phyloP scores from a whole-genome alignment of 129 eudicot genomes.

The Arctium minus region DNA sequence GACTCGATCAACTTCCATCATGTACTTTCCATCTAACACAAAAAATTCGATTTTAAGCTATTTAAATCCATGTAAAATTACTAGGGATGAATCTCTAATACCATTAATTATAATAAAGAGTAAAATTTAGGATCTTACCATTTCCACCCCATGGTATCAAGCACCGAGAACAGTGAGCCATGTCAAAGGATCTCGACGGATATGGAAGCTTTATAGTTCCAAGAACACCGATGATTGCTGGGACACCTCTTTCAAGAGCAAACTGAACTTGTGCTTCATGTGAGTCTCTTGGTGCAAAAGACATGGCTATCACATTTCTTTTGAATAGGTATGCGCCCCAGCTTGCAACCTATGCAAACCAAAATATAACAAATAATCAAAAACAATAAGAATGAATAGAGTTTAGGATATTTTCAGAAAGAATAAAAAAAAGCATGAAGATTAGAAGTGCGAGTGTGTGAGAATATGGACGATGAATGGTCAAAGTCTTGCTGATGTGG shows the following conservation, averaged over 20 bases:
- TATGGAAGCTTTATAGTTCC: constrained; percentile 63
- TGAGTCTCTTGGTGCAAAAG: constrained; percentile 57
- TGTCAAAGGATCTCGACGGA: constrained; percentile 56
- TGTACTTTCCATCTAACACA: constrained; percentile 41
- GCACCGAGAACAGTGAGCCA: constrained; percentile 66
- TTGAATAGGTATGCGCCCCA: constrained; percentile 54
- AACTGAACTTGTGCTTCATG: constrained; percentile 59
- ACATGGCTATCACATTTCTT: constrained; percentile 54
- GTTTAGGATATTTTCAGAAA: too few relatives aligned
- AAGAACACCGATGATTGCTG: constrained; percentile 60
- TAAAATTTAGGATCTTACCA: constrained; percentile 28
- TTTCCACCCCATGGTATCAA: constrained; percentile 61
- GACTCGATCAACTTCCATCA: constrained; percentile 65
- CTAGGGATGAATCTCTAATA: background rate
- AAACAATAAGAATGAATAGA: background rate
- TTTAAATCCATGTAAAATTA: background rate
- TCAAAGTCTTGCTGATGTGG: too few relatives aligned
- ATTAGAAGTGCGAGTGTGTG: too few relatives aligned
- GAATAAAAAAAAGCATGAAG: too few relatives aligned
- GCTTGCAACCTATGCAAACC: constrained; percentile 43
- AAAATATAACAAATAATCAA: background rate
- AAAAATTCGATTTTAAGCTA: background rate
- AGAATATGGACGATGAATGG: background rate
- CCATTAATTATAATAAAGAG: constrained; percentile 3
- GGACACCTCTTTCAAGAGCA: constrained; percentile 60